Evolutionary conservation across 495 filamentous ascomycete genomes (phyloP).

Genomic region (Lepidopterella palustris): DNA sequence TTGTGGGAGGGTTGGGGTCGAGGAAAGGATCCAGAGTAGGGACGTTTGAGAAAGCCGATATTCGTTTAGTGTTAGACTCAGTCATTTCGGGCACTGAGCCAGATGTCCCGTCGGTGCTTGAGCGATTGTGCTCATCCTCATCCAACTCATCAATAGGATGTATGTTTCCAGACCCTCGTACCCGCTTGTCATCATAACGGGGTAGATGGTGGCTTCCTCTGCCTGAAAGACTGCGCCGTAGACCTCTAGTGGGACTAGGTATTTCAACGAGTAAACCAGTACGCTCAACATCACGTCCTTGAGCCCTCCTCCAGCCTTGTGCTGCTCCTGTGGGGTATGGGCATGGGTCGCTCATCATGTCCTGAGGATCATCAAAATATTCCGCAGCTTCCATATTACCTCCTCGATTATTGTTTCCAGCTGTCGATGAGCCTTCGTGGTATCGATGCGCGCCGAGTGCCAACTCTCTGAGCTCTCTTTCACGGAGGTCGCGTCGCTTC

Average conservation of each 20-base stretch:
- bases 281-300: conserved; percentile 43
- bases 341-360: conserved; percentile 10
- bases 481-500: conserved; percentile 41
- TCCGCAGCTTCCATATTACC: conserved; percentile 9
- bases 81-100: conserved; percentile 17
- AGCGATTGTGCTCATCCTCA: conserved; percentile 54
- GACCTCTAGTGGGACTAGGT: conserved; percentile 48
- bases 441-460: conserved; percentile 43
- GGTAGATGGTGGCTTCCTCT: conserved; percentile 40
- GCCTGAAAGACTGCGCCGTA: conserved; percentile 42
- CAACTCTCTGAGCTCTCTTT: conserved; percentile 49
- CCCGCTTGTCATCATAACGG: conserved; percentile 44
- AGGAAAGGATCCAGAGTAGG: conserved; percentile 22
- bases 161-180: conserved; percentile 47
- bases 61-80: background rate
- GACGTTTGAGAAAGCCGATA: conserved; percentile 18
- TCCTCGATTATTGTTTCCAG: conserved; percentile 13
- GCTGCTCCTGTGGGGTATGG: background rate
- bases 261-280: conserved; percentile 52
- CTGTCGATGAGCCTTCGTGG: conserved; percentile 9
- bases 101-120: conserved; percentile 5
- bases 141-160: conserved; percentile 66
- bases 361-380: conserved; percentile 13
- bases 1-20: background rate
- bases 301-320: conserved; percentile 23